Evolutionary conservation across 2,329 filamentous ascomycete genomes (phyloP).

Genomic region (Rhynchosporium graminicola): DNA sequence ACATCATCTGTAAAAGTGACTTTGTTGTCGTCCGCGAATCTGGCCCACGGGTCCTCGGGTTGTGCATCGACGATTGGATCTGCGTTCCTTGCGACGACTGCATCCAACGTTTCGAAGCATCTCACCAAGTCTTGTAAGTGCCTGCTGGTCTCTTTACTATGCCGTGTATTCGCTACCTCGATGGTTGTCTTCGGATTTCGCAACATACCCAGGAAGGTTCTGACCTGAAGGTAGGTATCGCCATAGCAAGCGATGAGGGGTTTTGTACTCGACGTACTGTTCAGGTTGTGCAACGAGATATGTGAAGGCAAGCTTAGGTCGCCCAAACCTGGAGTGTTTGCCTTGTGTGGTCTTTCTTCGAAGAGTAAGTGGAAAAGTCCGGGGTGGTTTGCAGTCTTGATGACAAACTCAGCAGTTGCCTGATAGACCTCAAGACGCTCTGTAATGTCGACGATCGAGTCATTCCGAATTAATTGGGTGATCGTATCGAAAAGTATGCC

Average conservation of each 20-base stretch:
- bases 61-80: not conserved
- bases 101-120: constrained; percentile 13
- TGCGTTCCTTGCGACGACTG: not conserved
- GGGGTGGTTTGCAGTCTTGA: constrained; percentile 16
- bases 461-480: constrained; percentile 27
- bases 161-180: not conserved
- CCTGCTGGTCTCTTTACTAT: constrained; percentile 1
- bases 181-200: constrained; percentile 15
- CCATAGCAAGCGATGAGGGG: constrained; percentile 21
- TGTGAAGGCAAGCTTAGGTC: not conserved
- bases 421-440: constrained; percentile 23
- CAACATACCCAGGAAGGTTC: constrained; percentile 19
- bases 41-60: constrained; percentile 22
- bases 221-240: constrained; percentile 24
- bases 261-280: not conserved
- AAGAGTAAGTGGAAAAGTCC: constrained; percentile 22
- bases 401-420: constrained; percentile 23
- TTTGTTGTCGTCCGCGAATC: constrained; percentile 27
- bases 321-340: constrained; percentile 19
- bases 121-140: constrained; percentile 6
- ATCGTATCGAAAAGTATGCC: constrained; percentile 28
- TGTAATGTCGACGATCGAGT: constrained; percentile 30
- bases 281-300: not conserved
- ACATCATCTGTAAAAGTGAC: constrained; percentile 33
- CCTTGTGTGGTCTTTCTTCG: constrained; percentile 24